A percentile compares a stretch with the other conserved stretches of the same genome.
These are phyloP conservation scores for Wickerhamiella domercqiae DNA, from an alignment of 805 yeast species.

Conservation along the genomic window DNA sequence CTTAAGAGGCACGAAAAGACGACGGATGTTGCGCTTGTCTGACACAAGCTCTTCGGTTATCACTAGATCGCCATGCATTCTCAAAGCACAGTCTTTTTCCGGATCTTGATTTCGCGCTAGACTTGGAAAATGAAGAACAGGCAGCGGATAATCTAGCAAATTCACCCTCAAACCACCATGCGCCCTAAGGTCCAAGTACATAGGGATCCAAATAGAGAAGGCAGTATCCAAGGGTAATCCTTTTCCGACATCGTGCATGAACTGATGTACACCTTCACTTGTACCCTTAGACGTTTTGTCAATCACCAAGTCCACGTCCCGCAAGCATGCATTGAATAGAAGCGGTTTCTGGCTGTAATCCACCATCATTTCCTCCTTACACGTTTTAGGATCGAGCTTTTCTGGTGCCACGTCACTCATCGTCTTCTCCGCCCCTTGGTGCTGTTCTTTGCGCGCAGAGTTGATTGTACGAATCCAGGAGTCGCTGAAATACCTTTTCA, in stretches of 20 bases:
- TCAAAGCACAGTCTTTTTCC: constrained; percentile 19
- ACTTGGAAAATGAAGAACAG: constrained; percentile 58
- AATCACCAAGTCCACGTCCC: constrained; percentile 34
- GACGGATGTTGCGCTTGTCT: constrained; percentile 39
- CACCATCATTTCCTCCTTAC: constrained; percentile 31
- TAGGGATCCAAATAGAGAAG: constrained; percentile 56
- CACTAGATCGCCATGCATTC: constrained; percentile 47
- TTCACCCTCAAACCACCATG: constrained; percentile 15
- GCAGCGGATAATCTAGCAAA: constrained; percentile 74
- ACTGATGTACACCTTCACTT: constrained; percentile 40
- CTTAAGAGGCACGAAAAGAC: constrained; percentile 46
- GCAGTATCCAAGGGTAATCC: constrained; percentile 60
- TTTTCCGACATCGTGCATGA: constrained; percentile 58
- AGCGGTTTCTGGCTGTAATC: constrained; percentile 36
- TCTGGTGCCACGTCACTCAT: constrained; percentile 23
- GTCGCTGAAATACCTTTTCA: constrained; percentile 35
- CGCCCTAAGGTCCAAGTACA: constrained; percentile 30
- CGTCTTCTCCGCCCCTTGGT: constrained; percentile 26
- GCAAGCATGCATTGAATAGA: constrained; percentile 36
- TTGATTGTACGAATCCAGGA: constrained; percentile 62
- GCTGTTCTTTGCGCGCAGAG: constrained; percentile 20
- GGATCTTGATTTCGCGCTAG: constrained; percentile 25
- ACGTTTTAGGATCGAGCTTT: constrained; percentile 24
- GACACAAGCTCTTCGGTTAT: constrained; percentile 49
- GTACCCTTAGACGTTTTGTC: constrained; percentile 36